Evolutionary conservation across 495 filamentous ascomycete genomes (phyloP), one percentile per base, ranked within the genome.

Genomic region (Ascobolus immersus): DNA sequence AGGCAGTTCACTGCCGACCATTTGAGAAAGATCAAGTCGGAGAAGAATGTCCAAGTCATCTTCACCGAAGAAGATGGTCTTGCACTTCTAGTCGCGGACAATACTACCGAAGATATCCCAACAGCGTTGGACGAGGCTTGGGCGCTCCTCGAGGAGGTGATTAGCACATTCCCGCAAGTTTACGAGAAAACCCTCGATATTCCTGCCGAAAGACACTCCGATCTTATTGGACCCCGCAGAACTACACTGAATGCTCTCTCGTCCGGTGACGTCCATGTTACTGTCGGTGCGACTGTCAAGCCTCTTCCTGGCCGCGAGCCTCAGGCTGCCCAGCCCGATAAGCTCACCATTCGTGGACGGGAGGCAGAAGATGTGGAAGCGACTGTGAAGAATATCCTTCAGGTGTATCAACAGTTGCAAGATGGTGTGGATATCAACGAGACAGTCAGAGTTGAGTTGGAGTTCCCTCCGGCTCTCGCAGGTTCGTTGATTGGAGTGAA

Each of bases 401-500:
- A 61, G 9, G 94, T 93, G 46, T 56, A 94, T 22, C 71, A 80
- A 39, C 78, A 86, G 51, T 73, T 75, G 54, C 62, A 74, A 52
- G 78, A 91, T 40, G 78, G 91, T 44, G 68, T 77, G 39, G 80
- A 92, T 53, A 80, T 81, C 53, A 77, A 68, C 4, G 60, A 71
- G 26, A 67, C 67, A 24, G 14, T 31, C 18, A 31, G 10, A 3
- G 12, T 13, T 17, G 0, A 2, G 12, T 94, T 92, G 40, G 78
- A 86, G 34, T 99, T 82, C 57, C 86, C 86, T 4, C 73, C 86
- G 44, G 90, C 92, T 52, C 89, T 69, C 41, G 79, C 81, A 36
- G 89, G 89, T 47, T 71, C 81, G 50, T 62, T 99, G 12, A 93
- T 99, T 42, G 86, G 86, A 37, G 78, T 75, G 50, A 68, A 70